phyloP scores from a whole-genome alignment of 2,329 filamentous ascomycete species.

The Calonectria pseudoreteaudii region DNA sequence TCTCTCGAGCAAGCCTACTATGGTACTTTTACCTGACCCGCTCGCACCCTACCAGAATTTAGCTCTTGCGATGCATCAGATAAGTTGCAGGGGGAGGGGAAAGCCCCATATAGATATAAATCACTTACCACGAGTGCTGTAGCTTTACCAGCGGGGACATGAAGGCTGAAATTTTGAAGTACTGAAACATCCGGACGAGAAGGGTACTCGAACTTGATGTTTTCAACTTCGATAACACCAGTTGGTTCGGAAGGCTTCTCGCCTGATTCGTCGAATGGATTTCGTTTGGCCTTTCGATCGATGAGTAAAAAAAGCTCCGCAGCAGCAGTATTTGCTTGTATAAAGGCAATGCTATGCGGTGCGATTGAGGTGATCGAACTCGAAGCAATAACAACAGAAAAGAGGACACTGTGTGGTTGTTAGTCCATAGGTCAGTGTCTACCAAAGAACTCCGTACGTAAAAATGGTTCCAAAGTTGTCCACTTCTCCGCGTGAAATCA shows the following conservation, averaged over 20 bases:
- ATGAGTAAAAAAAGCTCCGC: slow-evolving; percentile 52
- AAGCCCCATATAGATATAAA: background rate
- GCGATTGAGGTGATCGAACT: slow-evolving; percentile 50
- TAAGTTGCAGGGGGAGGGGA: background rate
- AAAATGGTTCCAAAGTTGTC: slow-evolving; percentile 53
- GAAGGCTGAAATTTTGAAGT: slow-evolving; percentile 54
- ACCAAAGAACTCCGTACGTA: slow-evolving; percentile 38
- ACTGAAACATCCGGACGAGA: slow-evolving; percentile 55
- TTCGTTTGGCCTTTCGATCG: slow-evolving; percentile 50
- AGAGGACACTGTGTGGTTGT: slow-evolving; percentile 44
- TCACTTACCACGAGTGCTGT: slow-evolving; percentile 53
- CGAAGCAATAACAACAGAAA: slow-evolving; percentile 54
- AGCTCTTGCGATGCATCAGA: background rate
- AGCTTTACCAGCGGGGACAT: slow-evolving; percentile 58
- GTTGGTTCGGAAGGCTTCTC: slow-evolving; percentile 43
- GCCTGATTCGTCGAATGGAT: slow-evolving; percentile 49
- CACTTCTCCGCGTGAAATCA: slow-evolving; percentile 53
- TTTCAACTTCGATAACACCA: slow-evolving; percentile 52
- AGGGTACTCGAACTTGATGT: slow-evolving; percentile 59
- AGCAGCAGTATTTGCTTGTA: slow-evolving; percentile 49
- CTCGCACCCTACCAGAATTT: slow-evolving; percentile 41
- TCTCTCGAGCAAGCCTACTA: slow-evolving; percentile 49
- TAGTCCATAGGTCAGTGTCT: background rate
- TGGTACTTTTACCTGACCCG: slow-evolving; percentile 52
- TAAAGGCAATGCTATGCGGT: slow-evolving; percentile 52